Conservation (phyloP, 352 stramenopile genomes). For the Phytopythium sindhum region DNA sequence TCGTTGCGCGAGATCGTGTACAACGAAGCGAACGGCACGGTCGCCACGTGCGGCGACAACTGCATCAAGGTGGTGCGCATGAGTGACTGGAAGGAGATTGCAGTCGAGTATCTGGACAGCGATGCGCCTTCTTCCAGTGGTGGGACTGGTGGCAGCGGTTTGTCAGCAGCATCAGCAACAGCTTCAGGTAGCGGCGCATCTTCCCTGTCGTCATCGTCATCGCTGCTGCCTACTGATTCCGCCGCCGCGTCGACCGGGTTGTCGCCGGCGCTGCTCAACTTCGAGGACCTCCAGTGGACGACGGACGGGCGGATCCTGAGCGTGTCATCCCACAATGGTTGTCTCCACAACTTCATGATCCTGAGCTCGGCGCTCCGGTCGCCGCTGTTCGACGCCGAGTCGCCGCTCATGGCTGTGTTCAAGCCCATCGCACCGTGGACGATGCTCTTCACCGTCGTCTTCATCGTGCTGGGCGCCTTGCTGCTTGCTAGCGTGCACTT, state of each 20-base stretch:
- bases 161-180: conserved; percentile 16
- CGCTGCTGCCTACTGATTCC: background rate
- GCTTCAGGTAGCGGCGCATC: background rate
- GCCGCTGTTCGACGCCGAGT: conserved; percentile 59
- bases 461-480: conserved; percentile 42
- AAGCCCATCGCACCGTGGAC: conserved; percentile 62
- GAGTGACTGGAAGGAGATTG: conserved; percentile 87
- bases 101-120: conserved; percentile 69
- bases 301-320: conserved; percentile 89
- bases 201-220: conserved; percentile 1
- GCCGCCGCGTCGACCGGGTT: conserved; percentile 10
- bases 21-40: conserved; percentile 80
- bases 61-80: conserved; percentile 92
- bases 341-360: conserved; percentile 90
- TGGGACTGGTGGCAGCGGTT: background rate
- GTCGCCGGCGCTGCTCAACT: conserved; percentile 33
- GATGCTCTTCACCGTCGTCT: conserved; percentile 57
- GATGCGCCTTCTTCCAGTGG: conserved; percentile 14
- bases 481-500: conserved; percentile 48
- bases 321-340: conserved; percentile 77
- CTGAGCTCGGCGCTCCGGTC: conserved; percentile 56
- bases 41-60: conserved; percentile 84
- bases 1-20: conserved; percentile 76
- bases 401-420: conserved; percentile 48
- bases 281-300: conserved; percentile 84